phyloP scores from a whole-genome alignment of 2,329 filamentous ascomycete species.

The Monosporascus cannonballus region DNA sequence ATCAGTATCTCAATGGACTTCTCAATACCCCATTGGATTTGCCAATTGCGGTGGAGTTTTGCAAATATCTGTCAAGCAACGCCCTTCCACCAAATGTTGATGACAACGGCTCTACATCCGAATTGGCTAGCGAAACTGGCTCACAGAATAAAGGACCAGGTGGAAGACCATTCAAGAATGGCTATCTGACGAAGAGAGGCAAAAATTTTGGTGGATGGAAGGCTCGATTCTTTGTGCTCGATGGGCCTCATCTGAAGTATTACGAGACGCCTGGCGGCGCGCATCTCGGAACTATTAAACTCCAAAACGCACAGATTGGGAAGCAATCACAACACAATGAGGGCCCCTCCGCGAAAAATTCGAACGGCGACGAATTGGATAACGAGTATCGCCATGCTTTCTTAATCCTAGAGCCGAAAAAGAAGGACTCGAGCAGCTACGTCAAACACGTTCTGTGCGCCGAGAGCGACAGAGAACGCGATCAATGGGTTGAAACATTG shows the following conservation, averaged over 20 bases:
- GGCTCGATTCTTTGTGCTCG: conserved; percentile 60
- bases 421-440: conserved; percentile 82
- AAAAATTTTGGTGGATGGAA: conserved; percentile 99
- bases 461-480: conserved; percentile 87
- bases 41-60: conserved; percentile 70
- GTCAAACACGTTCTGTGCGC: conserved; percentile 94
- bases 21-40: conserved; percentile 79
- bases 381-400: conserved; percentile 97
- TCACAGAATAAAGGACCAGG: conserved; percentile 48
- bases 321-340: conserved; percentile 72
- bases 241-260: conserved; percentile 68
- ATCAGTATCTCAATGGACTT: conserved; percentile 79
- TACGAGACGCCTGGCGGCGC: conserved; percentile 87
- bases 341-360: conserved; percentile 52
- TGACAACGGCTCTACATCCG: conserved; percentile 38
- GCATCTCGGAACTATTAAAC: conserved; percentile 88
- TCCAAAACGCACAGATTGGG: conserved; percentile 85
- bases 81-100: conserved; percentile 57
- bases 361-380: conserved; percentile 66
- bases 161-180: conserved; percentile 68
- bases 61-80: conserved; percentile 74
- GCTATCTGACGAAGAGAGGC: conserved; percentile 91
- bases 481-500: conserved; percentile 87
- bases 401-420: conserved; percentile 89
- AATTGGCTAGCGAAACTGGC: conserved; percentile 31